These are phyloP conservation scores for Panicum hallii DNA, from an alignment of 202 grass and related monocot species.

Conservation along the genomic window DNA sequence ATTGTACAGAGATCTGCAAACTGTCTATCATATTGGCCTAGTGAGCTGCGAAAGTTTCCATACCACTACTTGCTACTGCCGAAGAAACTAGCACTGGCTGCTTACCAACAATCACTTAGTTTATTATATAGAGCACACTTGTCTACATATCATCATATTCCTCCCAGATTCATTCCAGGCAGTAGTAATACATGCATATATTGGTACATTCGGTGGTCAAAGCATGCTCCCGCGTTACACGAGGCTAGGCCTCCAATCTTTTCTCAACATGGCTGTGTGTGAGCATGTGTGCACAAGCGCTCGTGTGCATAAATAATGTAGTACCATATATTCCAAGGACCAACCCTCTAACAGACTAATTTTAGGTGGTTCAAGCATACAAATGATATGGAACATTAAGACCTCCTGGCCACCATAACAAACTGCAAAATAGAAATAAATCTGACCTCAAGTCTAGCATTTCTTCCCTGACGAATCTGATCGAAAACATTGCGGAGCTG, in stretches of 20 bases:
- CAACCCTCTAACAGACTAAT: neutral
- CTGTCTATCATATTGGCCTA: neutral
- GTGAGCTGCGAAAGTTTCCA: neutral
- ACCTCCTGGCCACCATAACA: neutral
- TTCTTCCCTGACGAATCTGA: constrained; percentile 58
- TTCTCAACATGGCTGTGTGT: neutral
- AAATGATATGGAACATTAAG: neutral
- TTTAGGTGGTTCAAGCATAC: neutral
- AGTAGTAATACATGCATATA: neutral
- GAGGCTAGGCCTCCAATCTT: neutral
- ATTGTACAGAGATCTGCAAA: neutral
- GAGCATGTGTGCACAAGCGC: too few relatives aligned
- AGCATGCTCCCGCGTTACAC: too few relatives aligned
- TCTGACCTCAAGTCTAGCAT: constrained; percentile 56
- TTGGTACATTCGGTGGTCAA: neutral
- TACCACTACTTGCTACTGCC: neutral
- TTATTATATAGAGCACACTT: neutral
- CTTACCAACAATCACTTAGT: neutral
- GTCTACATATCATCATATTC: neutral
- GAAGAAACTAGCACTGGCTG: neutral
- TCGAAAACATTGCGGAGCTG: constrained; percentile 64
- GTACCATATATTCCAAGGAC: neutral
- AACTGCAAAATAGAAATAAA: neutral
- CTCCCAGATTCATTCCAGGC: neutral
- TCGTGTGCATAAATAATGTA: neutral